Evolutionary conservation across 768 basidiomycete genomes (phyloP).

Genomic region (Leucocoprinus sp.): DNA sequence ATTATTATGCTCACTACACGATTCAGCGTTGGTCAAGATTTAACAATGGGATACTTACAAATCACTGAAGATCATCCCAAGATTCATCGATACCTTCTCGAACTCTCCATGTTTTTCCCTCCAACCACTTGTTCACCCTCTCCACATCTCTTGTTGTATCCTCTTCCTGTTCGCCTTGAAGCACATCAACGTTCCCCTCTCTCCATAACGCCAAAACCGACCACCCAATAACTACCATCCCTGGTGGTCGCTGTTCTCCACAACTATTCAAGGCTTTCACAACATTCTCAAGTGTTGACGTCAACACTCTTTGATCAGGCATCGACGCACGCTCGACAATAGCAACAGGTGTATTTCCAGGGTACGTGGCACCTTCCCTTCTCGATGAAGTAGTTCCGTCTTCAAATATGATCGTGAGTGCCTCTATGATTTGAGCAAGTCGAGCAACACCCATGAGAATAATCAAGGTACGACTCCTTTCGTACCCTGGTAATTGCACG

Average conservation of each 20-base stretch:
- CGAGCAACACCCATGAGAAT: slow-evolving; percentile 96
- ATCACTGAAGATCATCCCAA: slow-evolving; percentile 22
- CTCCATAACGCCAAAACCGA: slow-evolving; percentile 71
- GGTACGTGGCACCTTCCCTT: slow-evolving; percentile 51
- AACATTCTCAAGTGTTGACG: slow-evolving; percentile 69
- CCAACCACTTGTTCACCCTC: slow-evolving; percentile 55
- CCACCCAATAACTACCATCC: slow-evolving; percentile 97
- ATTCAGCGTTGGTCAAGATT: too few relatives aligned
- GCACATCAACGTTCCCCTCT: slow-evolving; percentile 57
- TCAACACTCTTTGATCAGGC: slow-evolving; percentile 82
- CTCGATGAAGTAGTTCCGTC: not conserved
- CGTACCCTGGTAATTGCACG: slow-evolving; percentile 80
- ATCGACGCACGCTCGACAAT: slow-evolving; percentile 91
- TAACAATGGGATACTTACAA: too few relatives aligned
- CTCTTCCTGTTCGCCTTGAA: slow-evolving; percentile 36
- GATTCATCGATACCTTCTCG: slow-evolving; percentile 50
- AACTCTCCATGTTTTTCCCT: slow-evolving; percentile 51
- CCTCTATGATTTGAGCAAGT: slow-evolving; percentile 59
- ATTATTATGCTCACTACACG: too few relatives aligned
- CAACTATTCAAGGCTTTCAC: slow-evolving; percentile 59
- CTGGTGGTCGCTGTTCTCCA: slow-evolving; percentile 88
- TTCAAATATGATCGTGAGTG: slow-evolving; percentile 36
- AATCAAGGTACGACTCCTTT: slow-evolving; percentile 70
- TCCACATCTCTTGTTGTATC: slow-evolving; percentile 36
- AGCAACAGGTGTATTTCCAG: slow-evolving; percentile 72